phyloP scores from a whole-genome alignment of 768 basidiomycete species.

The Leccinum boreale region DNA sequence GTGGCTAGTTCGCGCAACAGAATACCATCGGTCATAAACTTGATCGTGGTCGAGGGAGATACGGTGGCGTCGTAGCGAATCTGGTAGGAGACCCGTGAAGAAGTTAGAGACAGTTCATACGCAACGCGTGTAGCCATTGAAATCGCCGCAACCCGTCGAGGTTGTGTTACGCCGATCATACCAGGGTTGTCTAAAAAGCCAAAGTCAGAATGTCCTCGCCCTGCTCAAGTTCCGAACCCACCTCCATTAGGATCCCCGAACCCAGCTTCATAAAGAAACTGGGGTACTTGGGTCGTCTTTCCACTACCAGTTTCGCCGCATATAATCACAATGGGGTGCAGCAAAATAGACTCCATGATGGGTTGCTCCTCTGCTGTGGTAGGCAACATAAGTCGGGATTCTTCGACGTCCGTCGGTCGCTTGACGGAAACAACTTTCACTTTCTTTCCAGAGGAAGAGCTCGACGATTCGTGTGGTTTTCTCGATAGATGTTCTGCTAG shows the following conservation, averaged over 20 bases:
- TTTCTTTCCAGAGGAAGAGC: constrained; percentile 19
- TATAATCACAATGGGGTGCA: constrained; percentile 71
- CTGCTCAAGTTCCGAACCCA: constrained; percentile 32
- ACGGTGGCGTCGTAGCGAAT: constrained; percentile 97
- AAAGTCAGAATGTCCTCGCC: constrained; percentile 2
- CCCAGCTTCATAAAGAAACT: constrained; percentile 96
- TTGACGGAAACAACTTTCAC: constrained; percentile 51
- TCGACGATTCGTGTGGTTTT: neutral
- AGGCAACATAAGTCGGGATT: constrained; percentile 75
- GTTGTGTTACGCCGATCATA: constrained; percentile 97
- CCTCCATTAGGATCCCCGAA: constrained; percentile 84
- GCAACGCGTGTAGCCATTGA: constrained; percentile 93
- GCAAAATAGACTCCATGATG: constrained; percentile 86
- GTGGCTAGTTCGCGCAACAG: constrained; percentile 86
- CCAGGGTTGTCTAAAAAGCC: constrained; percentile 82
- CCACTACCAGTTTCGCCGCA: constrained; percentile 97
- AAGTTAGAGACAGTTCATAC: constrained; percentile 83
- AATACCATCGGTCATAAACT: constrained; percentile 99
- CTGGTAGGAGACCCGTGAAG: constrained; percentile 88
- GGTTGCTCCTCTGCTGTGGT: constrained; percentile 92
- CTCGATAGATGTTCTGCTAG: constrained; percentile 47
- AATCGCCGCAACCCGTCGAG: constrained; percentile 94
- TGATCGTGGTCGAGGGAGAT: constrained; percentile 86
- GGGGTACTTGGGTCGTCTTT: constrained; percentile 97
- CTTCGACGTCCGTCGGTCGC: constrained; percentile 70